Base-by-base conservation (phyloP, 768 basidiomycete species). In the Panaeolus papilionaceus region DNA sequence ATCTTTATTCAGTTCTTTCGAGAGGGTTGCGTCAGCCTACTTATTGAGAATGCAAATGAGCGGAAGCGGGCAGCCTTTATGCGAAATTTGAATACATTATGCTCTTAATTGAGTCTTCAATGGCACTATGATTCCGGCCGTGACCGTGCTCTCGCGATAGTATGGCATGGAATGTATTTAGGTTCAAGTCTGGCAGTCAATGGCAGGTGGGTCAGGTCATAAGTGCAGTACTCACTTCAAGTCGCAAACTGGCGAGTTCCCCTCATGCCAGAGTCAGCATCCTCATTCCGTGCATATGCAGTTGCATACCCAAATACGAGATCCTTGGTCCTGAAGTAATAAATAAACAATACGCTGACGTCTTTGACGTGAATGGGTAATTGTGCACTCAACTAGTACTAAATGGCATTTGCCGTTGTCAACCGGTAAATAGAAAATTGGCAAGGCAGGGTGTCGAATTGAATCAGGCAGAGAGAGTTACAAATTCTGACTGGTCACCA, bases 401-500 rank as follows among this genome's bases (percentile, higher is more conserved):
- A 42, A 49, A 49, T 23, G 47, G 47, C 47, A 49, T 49, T 49
- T 49, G 47, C 47, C 47, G 47, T 49, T 49, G 47, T 49, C 47
- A 33, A 49, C 47, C 47, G 47, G 47, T 49, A 23, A 49, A 23
- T 49, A 23, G 20, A 49, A 49, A 49, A 49, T 12, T n/a, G 47
- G 20, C 20, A 49, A 14, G 42, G 4, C 47, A 20, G 9, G 40
- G 2, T 4, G 10, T 42, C 40, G 16, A 42, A 42, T 42, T 42
- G 47, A 49, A 49, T 49, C 47, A 49, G 47, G 54, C 7, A 58
- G 54, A 58, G 54, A 37, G 26, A 58, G 6, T 3, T 58, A 58
- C 54, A 28, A 40, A 61, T 26, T 38, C 54, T 49, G 67, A 38
- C 39, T 40, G 49, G 38, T 33, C n/a, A 68, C 39, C 49, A 64